phyloP scores from a whole-genome alignment of 2,329 filamentous ascomycete species.

The Aspergillus persii region DNA sequence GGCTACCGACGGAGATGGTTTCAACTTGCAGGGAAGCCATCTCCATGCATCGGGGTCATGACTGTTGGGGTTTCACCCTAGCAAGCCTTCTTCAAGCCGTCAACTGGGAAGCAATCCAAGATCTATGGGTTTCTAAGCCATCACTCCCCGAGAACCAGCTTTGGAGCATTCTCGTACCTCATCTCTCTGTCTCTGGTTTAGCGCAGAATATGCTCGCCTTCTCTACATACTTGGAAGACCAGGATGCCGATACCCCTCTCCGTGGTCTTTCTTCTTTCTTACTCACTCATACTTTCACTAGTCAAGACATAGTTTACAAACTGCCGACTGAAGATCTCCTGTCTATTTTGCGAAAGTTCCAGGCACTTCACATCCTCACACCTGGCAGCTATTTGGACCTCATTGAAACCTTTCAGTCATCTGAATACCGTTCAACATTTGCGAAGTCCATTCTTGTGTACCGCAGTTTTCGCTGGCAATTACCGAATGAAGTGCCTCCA shows the following conservation, averaged over 20 bases:
- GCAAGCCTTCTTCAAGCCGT: slow-evolving; percentile 28
- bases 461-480: slow-evolving; percentile 38
- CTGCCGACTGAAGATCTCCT: slow-evolving; percentile 32
- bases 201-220: slow-evolving; percentile 23
- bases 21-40: slow-evolving; percentile 43
- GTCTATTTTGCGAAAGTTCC: slow-evolving; percentile 26
- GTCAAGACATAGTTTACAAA: slow-evolving; percentile 22
- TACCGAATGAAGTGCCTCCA: slow-evolving; percentile 22
- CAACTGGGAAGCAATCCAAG: slow-evolving; percentile 32
- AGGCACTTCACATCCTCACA: slow-evolving; percentile 23
- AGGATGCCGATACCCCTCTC: not conserved
- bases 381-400: slow-evolving; percentile 27
- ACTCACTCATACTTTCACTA: slow-evolving; percentile 26
- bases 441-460: slow-evolving; percentile 39
- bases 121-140: slow-evolving; percentile 30
- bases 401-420: slow-evolving; percentile 29
- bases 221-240: slow-evolving; percentile 17
- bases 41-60: slow-evolving; percentile 20
- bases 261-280: slow-evolving; percentile 24
- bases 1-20: slow-evolving; percentile 40
- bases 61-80: slow-evolving; percentile 32
- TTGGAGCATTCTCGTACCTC: slow-evolving; percentile 13
- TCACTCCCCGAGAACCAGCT: slow-evolving; percentile 8
- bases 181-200: slow-evolving; percentile 16
- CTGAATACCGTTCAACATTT: slow-evolving; percentile 26